phyloP scores from a whole-genome alignment of 2,329 filamentous ascomycete genomes.

The Fusarium proliferatum region DNA sequence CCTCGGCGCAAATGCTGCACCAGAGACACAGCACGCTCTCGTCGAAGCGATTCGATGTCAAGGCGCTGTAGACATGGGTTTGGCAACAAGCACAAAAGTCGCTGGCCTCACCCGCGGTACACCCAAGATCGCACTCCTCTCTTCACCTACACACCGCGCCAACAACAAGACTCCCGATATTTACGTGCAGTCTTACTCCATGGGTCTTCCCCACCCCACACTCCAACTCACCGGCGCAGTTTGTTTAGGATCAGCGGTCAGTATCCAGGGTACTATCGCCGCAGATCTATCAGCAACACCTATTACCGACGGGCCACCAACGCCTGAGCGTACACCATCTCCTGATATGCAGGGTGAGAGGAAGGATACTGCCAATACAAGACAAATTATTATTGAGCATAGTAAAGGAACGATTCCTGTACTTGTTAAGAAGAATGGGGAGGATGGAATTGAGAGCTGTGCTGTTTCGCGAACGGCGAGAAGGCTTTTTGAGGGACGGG shows the following conservation, averaged over 20 bases:
- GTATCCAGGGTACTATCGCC: slow-evolving; percentile 55
- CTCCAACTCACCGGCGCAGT: slow-evolving; percentile 64
- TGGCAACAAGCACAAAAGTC: slow-evolving; percentile 55
- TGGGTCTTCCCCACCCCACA: slow-evolving; percentile 62
- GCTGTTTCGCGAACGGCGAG: slow-evolving; percentile 48
- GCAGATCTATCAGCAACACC: slow-evolving; percentile 26
- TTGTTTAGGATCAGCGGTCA: slow-evolving; percentile 58
- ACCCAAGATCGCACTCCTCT: slow-evolving; percentile 69
- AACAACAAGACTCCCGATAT: slow-evolving; percentile 49
- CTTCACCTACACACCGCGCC: neutral
- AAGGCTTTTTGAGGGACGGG: slow-evolving; percentile 48
- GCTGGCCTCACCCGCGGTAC: slow-evolving; percentile 48
- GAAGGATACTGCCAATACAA: neutral
- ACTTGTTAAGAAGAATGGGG: slow-evolving; percentile 7
- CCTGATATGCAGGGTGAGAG: slow-evolving; percentile 10
- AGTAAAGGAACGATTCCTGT: slow-evolving; percentile 44
- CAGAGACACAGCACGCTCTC: slow-evolving; percentile 22
- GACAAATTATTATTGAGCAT: slow-evolving; percentile 41
- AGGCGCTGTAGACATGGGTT: slow-evolving; percentile 68
- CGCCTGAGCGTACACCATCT: slow-evolving; percentile 31
- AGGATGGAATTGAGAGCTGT: slow-evolving; percentile 41
- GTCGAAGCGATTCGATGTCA: slow-evolving; percentile 64
- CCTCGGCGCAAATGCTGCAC: slow-evolving; percentile 10
- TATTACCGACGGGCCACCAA: slow-evolving; percentile 1
- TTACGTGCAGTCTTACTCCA: slow-evolving; percentile 59